Evolutionary conservation across 257 asterid genomes (phyloP).

Genomic region (Verbena officinalis): DNA sequence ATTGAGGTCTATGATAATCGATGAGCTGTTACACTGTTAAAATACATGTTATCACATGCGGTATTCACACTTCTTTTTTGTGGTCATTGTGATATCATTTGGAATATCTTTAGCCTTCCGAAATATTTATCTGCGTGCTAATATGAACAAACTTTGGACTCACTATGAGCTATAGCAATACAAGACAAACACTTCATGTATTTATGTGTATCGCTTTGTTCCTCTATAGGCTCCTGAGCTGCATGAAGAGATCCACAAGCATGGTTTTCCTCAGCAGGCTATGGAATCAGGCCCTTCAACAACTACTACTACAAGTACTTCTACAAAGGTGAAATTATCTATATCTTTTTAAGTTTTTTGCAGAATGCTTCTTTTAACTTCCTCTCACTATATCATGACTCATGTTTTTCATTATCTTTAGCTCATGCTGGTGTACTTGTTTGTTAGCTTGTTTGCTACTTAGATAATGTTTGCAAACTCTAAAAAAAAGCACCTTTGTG

Average conservation of each 20-base stretch:
- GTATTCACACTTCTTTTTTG: no score
- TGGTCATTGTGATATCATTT: no score
- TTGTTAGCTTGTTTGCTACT: background rate
- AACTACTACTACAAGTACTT: slow-evolving; percentile 47
- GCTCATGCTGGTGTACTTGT: background rate
- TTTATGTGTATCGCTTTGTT: slow-evolving; percentile 21
- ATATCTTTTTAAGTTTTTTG: background rate
- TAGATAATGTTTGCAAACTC: no score
- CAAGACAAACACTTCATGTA: no score
- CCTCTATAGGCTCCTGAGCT: slow-evolving; percentile 74
- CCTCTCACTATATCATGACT: background rate
- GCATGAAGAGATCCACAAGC: slow-evolving; percentile 85
- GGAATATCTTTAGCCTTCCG: no score
- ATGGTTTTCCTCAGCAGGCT: slow-evolving; percentile 70
- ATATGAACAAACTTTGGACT: background rate
- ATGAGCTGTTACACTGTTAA: no score
- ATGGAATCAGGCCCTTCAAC: slow-evolving; percentile 79
- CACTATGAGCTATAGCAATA: background rate
- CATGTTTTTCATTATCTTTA: background rate
- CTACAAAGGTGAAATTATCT: slow-evolving; percentile 59
- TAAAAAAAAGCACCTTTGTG: no score
- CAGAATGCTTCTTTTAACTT: background rate
- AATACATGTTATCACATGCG: no score
- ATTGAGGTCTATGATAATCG: no score
- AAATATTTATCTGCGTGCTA: no score